Evolutionary conservation across 257 asterid genomes (phyloP), one percentile per base, ranked within the genome.

Genomic region (Nicotiana tabacum): DNA sequence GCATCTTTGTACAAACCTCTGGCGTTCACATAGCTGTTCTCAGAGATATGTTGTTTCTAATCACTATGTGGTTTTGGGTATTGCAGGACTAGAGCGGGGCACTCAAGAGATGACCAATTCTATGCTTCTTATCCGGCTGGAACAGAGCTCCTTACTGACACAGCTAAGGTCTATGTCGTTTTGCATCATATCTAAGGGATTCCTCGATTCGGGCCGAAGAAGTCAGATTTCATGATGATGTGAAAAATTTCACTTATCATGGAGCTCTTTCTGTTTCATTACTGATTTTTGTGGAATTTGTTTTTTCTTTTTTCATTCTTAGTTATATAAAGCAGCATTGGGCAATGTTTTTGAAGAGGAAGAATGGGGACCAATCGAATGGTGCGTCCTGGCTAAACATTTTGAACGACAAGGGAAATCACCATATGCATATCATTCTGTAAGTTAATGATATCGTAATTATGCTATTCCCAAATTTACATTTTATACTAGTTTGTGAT

Each of bases 71-170:
- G 48, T 65, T 84, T 5, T 85, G 88, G 82, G 78, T 84, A 9
- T 78, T 82, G 86, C 89, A 96, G 99, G 83, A 96, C 97, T 27
- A 91, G 98, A 85, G 99, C 98, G 62, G 99, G 98, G 83, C 88
- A 89, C 90, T 91, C 98, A 2, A 90, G 97, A 89, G 98, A 89
- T 83, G 99, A 96, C 85, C 98, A 96, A 81, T 94, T 92, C 82
- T 96, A 96, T 87, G 98, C 98, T 37, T 93, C 99, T 72, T 94
- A 92, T 85, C 97, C 99, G 27, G 97, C 98, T 88, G 99, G 99
- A 64, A 93, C 98, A 7, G 98, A 93, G 89, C 94, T 96, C 84
- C 92, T 96, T 32, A 88, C 93, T 6, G 98, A 94, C 86, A 88
- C 97, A 21, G 87, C 91, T 27, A 94, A 93, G 98, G 99, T 96